phyloP scores from a whole-genome alignment of 352 stramenopile species.

The Phytopythium cucurbitacearum region DNA sequence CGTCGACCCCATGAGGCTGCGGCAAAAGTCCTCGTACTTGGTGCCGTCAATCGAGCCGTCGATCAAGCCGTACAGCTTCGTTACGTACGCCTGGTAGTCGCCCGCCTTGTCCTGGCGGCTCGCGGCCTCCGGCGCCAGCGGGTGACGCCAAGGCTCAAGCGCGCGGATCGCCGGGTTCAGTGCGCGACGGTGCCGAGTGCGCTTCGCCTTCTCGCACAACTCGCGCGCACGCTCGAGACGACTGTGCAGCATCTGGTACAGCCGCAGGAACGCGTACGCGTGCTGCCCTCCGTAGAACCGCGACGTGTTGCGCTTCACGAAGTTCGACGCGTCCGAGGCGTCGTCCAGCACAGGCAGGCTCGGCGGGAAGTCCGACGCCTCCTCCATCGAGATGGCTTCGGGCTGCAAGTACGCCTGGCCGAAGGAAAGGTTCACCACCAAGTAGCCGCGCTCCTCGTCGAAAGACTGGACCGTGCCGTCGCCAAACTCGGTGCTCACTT shows the following conservation, averaged over 20 bases:
- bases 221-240: constrained; percentile 77
- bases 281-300: constrained; percentile 82
- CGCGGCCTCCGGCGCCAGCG: constrained; percentile 32
- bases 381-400: constrained; percentile 68
- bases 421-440: constrained; percentile 64
- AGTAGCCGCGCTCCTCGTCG: constrained; percentile 51
- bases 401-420: constrained; percentile 74
- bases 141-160: constrained; percentile 67
- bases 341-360: constrained; percentile 64
- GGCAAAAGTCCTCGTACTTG: constrained; percentile 88
- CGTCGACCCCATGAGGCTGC: constrained; percentile 85
- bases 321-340: constrained; percentile 37
- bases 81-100: constrained; percentile 86
- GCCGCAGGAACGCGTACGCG: constrained; percentile 83
- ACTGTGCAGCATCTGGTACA: constrained; percentile 88
- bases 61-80: constrained; percentile 83
- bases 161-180: constrained; percentile 83
- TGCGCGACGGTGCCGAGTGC: constrained; percentile 79
- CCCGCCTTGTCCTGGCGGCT: constrained; percentile 67
- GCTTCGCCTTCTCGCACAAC: constrained; percentile 84
- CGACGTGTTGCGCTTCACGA: constrained; percentile 35
- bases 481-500: constrained; percentile 79
- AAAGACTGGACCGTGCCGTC: constrained; percentile 81
- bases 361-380: constrained; percentile 68
- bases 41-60: constrained; percentile 84